Evolutionary conservation across 2,329 filamentous ascomycete genomes (phyloP).

Genomic region (Pseudogymnoascus sp.): DNA sequence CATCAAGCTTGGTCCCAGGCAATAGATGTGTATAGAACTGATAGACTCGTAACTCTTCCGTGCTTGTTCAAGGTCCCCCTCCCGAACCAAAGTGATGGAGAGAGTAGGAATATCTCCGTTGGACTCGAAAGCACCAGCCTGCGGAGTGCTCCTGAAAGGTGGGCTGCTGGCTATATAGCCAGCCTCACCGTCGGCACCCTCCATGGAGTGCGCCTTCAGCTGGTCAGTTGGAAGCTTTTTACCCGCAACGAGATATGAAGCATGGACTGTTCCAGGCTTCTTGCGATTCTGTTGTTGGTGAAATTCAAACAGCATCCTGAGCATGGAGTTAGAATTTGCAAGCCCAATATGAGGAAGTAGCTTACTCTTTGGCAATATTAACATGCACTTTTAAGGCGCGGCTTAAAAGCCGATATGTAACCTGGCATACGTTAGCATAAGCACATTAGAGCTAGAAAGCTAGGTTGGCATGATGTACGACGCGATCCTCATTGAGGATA

Average conservation of each 20-base stretch:
- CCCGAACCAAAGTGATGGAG: conserved; percentile 60
- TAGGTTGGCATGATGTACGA: conserved; percentile 19
- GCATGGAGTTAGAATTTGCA: conserved; percentile 13
- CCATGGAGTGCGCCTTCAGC: not conserved
- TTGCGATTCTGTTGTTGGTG: conserved; percentile 70
- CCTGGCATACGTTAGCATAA: conserved; percentile 41
- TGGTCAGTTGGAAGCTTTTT: conserved; percentile 37
- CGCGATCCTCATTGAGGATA: conserved; percentile 29
- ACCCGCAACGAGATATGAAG: conserved; percentile 85
- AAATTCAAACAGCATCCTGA: conserved; percentile 84
- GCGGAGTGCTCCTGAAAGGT: conserved; percentile 35
- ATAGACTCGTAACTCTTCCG: conserved; percentile 55
- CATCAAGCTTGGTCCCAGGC: conserved; percentile 52
- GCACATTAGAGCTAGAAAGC: not conserved
- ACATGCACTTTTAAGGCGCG: conserved; percentile 76
- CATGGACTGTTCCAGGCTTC: conserved; percentile 68
- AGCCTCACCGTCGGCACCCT: conserved; percentile 49
- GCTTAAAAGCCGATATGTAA: conserved; percentile 82
- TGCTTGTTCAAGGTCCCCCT: conserved; percentile 59
- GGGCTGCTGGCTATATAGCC: conserved; percentile 61
- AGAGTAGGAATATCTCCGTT: conserved; percentile 34
- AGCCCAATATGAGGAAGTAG: not conserved
- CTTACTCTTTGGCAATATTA: conserved; percentile 80
- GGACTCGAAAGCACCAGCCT: conserved; percentile 43
- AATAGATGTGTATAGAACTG: conserved; percentile 79